Conservation (phyloP, 176 grass and related monocot genomes). For the Lolium multiflorum region DNA sequence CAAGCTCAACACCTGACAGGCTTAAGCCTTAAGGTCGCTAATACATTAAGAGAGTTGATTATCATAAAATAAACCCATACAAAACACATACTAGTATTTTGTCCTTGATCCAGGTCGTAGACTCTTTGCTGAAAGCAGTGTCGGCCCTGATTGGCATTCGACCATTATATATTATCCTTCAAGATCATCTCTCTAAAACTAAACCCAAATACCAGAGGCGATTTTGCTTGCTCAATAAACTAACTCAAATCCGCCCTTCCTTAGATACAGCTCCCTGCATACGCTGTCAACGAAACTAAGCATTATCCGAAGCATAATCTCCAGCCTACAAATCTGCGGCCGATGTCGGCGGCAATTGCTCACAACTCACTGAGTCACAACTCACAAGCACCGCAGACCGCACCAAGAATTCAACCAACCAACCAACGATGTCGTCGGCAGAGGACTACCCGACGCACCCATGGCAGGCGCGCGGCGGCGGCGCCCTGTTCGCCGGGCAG, state of each 20-base stretch:
- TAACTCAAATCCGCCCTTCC: conserved; percentile 26
- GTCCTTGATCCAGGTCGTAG: conserved; percentile 13
- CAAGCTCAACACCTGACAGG: not conserved
- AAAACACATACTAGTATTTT: not conserved
- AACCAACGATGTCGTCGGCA: not conserved
- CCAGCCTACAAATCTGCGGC: not conserved
- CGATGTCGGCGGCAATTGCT: conserved; percentile 9
- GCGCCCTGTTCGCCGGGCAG: not conserved
- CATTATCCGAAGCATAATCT: not conserved
- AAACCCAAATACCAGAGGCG: not conserved
- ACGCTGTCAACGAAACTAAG: not conserved
- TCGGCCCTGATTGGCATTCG: not conserved
- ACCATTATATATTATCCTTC: not conserved
- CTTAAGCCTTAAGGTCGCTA: not conserved
- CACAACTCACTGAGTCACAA: not conserved
- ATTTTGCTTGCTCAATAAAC: not conserved
- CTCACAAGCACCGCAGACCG: not conserved
- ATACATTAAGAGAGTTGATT: not conserved
- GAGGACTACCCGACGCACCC: conserved; percentile 1
- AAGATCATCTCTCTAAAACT: not conserved
- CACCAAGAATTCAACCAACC: not conserved
- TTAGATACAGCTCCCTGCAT: conserved; percentile 36
- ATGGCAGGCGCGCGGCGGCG: conserved; percentile 15
- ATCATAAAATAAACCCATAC: not conserved
- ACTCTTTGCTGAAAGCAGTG: not conserved